Evolutionary conservation across 805 yeast genomes (phyloP), one percentile per base, ranked within the genome.

Genomic region (Saccharomycopsis sp.): DNA sequence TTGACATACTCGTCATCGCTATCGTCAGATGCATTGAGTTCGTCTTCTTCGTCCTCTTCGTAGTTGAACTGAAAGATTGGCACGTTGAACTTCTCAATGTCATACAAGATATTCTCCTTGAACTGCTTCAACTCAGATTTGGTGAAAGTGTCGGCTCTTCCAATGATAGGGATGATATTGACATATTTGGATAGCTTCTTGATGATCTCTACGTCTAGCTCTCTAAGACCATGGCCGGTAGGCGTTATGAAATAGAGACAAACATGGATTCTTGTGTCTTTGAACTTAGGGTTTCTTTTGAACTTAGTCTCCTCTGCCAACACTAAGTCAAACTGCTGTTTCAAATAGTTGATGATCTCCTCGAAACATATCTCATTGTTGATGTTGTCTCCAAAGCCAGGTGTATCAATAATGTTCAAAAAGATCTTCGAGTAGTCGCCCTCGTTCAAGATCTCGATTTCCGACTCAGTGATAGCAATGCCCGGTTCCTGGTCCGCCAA

Each of bases 171-270:
- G 34, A 87, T 73, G 44, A 87, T 82, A 66, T 87, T 87, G 55
- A 86, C 89, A 68, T 79, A 87, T 66, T 84, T 85, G 14, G 91
- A 80, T 57, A 87, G 72, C 58, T 76, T 76, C 66, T 85, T 85
- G 89, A 87, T 87, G 60, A 85, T 76, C 64, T 77, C 81, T 41
- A 87, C 81, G 67, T 87, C 95, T 58, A 87, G 67, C 68, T 87
- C 92, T 60, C 87, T 75, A 62, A 87, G 75, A 1, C 92, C 91
- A 68, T 87, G 94, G 16, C 95, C 95, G 2, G 84, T 76, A 23
- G 63, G 62, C 14, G 57, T 34, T 44, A 61, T 61, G 50, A 61
- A 60, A 37, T 60, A 59, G 14, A 57, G 37, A 34, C 62, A 58
- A 29, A 78, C 89, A 67, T 88, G 95, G 52, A 88, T 88, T 62